Evolutionary conservation across 148 eudicot genomes (phyloP).

Genomic region (Silene uniflora): DNA sequence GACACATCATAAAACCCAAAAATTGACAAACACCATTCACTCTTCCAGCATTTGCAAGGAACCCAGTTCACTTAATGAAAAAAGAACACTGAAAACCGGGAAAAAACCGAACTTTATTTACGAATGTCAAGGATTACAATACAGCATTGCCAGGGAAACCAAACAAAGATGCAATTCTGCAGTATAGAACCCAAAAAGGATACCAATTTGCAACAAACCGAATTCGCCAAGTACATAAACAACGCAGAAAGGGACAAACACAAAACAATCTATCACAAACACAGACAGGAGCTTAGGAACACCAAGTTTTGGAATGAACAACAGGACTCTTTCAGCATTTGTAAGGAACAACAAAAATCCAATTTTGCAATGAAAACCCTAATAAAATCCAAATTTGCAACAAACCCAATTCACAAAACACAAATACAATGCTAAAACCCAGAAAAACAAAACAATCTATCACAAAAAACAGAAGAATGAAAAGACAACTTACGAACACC

Average conservation of each 20-base stretch:
- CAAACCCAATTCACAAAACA: conserved; percentile 2
- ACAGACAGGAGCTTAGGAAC: too few relatives aligned
- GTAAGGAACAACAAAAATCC: not conserved
- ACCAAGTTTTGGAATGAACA: too few relatives aligned
- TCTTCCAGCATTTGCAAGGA: too few relatives aligned
- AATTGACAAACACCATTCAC: too few relatives aligned
- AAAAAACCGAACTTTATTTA: not conserved
- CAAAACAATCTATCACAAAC: not conserved
- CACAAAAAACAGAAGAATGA: not conserved
- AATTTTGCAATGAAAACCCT: not conserved
- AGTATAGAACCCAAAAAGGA: too few relatives aligned
- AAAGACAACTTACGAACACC: conserved; percentile 76
- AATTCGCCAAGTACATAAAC: not conserved
- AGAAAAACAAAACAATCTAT: too few relatives aligned
- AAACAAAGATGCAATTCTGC: too few relatives aligned
- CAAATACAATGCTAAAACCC: not conserved
- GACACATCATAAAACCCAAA: too few relatives aligned
- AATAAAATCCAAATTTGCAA: not conserved
- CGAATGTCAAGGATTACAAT: not conserved
- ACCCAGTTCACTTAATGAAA: too few relatives aligned
- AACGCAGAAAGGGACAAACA: not conserved
- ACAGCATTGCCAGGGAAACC: not conserved
- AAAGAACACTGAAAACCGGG: not conserved
- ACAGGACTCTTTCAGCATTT: not conserved
- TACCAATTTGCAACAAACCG: not conserved